Percentiles rank a stretch among this genome's conserved stretches.
These are phyloP conservation scores for Aspergillus sp. DNA, from an alignment of 2,329 filamentous ascomycete genomes.

Conservation along the genomic window DNA sequence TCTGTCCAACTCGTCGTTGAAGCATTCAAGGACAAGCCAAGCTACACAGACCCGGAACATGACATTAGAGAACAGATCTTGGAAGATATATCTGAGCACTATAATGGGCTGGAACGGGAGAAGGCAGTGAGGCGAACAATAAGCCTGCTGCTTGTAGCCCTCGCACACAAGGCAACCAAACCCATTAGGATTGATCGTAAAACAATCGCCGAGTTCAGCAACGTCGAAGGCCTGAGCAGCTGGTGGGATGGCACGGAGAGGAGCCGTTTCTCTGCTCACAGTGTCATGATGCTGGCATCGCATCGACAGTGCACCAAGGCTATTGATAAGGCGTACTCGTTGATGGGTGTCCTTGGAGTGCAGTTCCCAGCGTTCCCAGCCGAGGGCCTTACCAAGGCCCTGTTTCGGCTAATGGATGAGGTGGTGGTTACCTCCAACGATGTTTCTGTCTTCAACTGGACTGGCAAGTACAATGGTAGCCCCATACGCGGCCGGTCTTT, in stretches of 20 bases:
- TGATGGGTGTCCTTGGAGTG: conserved; percentile 25
- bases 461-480: conserved; percentile 14
- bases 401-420: conserved; percentile 19
- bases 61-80: neutral
- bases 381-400: conserved; percentile 20
- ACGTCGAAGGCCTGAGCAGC: neutral
- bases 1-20: neutral
- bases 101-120: neutral
- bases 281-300: conserved; percentile 15
- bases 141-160: neutral
- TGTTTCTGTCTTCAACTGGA: conserved; percentile 21
- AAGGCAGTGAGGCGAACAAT: neutral
- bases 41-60: neutral
- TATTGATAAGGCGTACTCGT: conserved; percentile 22
- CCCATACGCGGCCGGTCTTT: conserved; percentile 12
- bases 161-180: neutral
- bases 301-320: conserved; percentile 16
- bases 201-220: neutral
- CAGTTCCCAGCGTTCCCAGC: conserved; percentile 21
- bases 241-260: neutral
- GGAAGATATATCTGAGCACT: neutral
- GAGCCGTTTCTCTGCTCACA: conserved; percentile 12
- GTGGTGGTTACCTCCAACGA: conserved; percentile 21
- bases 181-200: neutral
- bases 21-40: neutral